phyloP scores from a whole-genome alignment of 805 yeast species.

The Ogataea philodendri region DNA sequence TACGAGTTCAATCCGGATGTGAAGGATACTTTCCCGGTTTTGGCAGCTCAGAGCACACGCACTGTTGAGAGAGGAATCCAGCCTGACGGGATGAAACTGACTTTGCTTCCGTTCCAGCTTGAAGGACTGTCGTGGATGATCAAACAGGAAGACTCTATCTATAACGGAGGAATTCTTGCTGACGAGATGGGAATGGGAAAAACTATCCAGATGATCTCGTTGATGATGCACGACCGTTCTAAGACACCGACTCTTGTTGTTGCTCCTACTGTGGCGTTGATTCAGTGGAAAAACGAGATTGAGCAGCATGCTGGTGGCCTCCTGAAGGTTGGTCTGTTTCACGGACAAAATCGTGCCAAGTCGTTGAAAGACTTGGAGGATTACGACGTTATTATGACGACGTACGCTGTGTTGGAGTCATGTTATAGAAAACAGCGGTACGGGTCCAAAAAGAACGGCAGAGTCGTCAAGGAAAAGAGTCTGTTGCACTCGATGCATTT shows the following conservation, averaged over 20 bases:
- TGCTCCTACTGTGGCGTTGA: constrained; percentile 97
- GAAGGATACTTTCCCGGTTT: constrained; percentile 63
- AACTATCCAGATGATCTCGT: constrained; percentile 91
- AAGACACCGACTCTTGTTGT: constrained; percentile 82
- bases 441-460: constrained; percentile 77
- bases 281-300: constrained; percentile 97
- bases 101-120: constrained; percentile 81
- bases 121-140: constrained; percentile 92
- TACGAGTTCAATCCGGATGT: constrained; percentile 79
- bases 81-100: constrained; percentile 74
- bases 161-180: constrained; percentile 89
- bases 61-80: constrained; percentile 60
- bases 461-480: constrained; percentile 70
- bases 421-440: constrained; percentile 76
- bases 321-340: constrained; percentile 69
- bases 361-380: constrained; percentile 53
- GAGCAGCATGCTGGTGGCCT: constrained; percentile 74
- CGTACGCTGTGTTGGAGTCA: constrained; percentile 89
- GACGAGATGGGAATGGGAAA: constrained; percentile 99
- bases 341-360: constrained; percentile 77
- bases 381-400: constrained; percentile 82
- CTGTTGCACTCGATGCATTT: constrained; percentile 71
- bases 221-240: constrained; percentile 66
- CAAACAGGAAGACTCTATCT: constrained; percentile 74
- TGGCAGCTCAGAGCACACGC: constrained; percentile 47